Percentiles rank a stretch among this genome's conserved stretches.
Conservation (phyloP, 306 rosid genomes). For the Lupinus albus region DNA sequence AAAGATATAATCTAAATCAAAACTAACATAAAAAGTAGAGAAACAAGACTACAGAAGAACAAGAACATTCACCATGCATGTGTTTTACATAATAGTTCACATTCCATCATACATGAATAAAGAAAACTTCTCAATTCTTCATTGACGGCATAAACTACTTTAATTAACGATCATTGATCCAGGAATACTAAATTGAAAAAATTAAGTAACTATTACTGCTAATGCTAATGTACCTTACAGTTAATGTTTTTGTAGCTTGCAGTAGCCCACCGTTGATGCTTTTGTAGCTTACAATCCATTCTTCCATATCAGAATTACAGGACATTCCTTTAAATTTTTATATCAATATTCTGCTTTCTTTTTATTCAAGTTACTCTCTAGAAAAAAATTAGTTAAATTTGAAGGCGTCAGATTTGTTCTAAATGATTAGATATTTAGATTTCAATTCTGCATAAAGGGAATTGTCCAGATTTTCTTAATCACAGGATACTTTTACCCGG, state of each 20-base stretch:
- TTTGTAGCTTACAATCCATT: background rate
- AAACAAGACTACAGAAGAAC: background rate
- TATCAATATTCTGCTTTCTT: background rate
- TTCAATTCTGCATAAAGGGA: background rate
- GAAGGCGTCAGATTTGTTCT: constrained; percentile 5
- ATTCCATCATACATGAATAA: background rate
- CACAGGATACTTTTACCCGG: background rate
- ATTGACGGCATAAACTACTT: constrained; percentile 18
- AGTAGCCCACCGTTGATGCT: background rate
- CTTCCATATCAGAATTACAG: constrained; percentile 1
- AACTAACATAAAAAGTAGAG: constrained; percentile 5
- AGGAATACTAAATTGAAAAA: background rate
- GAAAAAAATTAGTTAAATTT: background rate
- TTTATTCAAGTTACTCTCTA: constrained; percentile 7
- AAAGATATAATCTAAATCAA: constrained; percentile 6
- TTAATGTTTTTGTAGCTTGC: background rate
- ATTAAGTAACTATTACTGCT: background rate
- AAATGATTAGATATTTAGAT: background rate
- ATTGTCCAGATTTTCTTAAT: constrained; percentile 2
- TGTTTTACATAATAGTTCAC: background rate
- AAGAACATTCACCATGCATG: constrained; percentile 7
- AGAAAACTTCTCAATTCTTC: constrained; percentile 6
- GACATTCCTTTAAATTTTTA: constrained; percentile 1
- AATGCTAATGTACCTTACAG: background rate
- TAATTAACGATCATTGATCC: background rate